Conservation (phyloP, 257 asterid species). For the Solanum rostratum region DNA sequence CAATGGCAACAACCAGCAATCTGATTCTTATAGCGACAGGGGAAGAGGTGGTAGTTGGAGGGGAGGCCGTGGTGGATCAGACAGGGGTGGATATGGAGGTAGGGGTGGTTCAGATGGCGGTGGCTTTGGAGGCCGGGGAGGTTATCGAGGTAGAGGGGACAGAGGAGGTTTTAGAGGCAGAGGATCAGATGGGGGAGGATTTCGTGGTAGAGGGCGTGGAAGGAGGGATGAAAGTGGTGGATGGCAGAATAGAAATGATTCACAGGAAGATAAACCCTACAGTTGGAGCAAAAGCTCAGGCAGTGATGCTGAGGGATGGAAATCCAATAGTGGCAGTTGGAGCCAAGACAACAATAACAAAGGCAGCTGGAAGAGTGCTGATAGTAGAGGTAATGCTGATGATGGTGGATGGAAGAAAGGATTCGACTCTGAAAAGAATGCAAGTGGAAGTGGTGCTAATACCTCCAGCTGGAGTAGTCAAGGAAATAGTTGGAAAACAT, state of each 20-base stretch:
- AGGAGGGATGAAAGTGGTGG: slow-evolving; percentile 23
- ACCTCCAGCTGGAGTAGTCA: slow-evolving; percentile 17
- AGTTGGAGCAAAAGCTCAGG: slow-evolving; percentile 23
- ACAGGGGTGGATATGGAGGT: slow-evolving; percentile 48
- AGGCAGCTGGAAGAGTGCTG: slow-evolving; percentile 8
- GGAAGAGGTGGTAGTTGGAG: slow-evolving; percentile 72
- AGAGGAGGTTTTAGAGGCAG: slow-evolving; percentile 20
- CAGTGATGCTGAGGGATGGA: slow-evolving; percentile 38
- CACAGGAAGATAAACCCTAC: slow-evolving; percentile 29
- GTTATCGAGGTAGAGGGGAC: slow-evolving; percentile 55
- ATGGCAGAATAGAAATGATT: slow-evolving; percentile 26
- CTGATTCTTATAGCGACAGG: slow-evolving; percentile 23
- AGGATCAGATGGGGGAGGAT: slow-evolving; percentile 3
- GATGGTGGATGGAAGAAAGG: slow-evolving; percentile 19
- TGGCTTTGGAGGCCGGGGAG: slow-evolving; percentile 29
- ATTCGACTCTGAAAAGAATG: slow-evolving; percentile 11
- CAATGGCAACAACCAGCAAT: slow-evolving; percentile 32
- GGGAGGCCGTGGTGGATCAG: slow-evolving; percentile 54
- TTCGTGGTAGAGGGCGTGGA: slow-evolving; percentile 33
- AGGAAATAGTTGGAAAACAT: background rate
- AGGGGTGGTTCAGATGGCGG: slow-evolving; percentile 42
- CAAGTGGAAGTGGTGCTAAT: slow-evolving; percentile 3
- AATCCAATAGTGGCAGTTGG: slow-evolving; percentile 5
- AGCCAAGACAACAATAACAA: background rate
- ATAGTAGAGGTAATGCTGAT: slow-evolving; percentile 2